These are phyloP conservation scores for Arabidopsis suecica DNA, from an alignment of 345 rosid species.

Conservation along the genomic window DNA sequence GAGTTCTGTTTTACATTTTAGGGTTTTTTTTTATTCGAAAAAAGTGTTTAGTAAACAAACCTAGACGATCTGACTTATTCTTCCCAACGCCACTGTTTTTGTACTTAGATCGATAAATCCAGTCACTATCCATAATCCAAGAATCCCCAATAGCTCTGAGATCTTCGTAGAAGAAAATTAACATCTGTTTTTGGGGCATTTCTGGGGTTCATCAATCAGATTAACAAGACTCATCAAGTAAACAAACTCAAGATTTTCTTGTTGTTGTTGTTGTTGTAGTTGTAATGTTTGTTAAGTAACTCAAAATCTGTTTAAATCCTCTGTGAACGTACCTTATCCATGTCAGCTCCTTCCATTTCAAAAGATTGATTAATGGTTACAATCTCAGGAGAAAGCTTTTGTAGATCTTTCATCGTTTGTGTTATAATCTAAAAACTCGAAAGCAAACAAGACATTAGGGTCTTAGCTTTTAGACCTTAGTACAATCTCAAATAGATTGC, in stretches of 20 bases:
- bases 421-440: slow-evolving; percentile 52
- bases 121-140: slow-evolving; percentile 60
- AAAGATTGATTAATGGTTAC: slow-evolving; percentile 49
- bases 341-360: slow-evolving; percentile 55
- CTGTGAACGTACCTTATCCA: slow-evolving; percentile 47
- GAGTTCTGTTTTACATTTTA: too few relatives aligned
- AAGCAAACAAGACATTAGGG: background rate
- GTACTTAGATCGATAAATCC: slow-evolving; percentile 58
- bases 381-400: slow-evolving; percentile 66
- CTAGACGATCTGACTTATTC: slow-evolving; percentile 55
- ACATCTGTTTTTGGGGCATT: slow-evolving; percentile 57
- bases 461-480: background rate
- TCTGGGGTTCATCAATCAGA: slow-evolving; percentile 47
- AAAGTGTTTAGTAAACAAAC: slow-evolving; percentile 39
- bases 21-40: background rate
- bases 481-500: background rate
- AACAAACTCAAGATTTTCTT: slow-evolving; percentile 7
- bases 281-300: background rate
- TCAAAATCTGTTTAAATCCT: background rate
- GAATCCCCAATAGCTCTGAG: slow-evolving; percentile 73
- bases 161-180: slow-evolving; percentile 58
- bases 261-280: background rate
- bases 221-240: slow-evolving; percentile 42
- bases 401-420: slow-evolving; percentile 70
- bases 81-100: slow-evolving; percentile 49